These are phyloP conservation scores for Chalciporus piperatus DNA, from an alignment of 768 basidiomycete species.

Conservation along the genomic window DNA sequence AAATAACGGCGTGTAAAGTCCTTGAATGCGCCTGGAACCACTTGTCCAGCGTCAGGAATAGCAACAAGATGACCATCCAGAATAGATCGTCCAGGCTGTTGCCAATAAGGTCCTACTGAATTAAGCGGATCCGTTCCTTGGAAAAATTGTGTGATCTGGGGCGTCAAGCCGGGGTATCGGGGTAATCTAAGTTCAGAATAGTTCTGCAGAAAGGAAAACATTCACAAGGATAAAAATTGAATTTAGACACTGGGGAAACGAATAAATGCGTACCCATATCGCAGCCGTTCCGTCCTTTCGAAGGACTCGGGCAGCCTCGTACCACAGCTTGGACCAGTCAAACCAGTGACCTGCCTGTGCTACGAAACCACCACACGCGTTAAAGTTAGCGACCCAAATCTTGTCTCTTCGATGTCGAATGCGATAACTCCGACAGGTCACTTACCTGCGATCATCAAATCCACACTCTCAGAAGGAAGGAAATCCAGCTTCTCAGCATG, in stretches of 20 bases:
- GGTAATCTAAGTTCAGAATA: constrained; percentile 76
- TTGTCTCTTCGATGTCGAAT: no score
- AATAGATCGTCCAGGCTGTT: constrained; percentile 76
- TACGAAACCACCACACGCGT: constrained; percentile 19
- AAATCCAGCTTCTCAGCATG: constrained; percentile 55
- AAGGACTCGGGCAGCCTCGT: constrained; percentile 59
- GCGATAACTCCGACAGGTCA: not conserved
- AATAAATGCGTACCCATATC: constrained; percentile 56
- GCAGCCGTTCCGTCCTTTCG: constrained; percentile 62
- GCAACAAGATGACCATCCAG: constrained; percentile 68
- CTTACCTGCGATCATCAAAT: constrained; percentile 67
- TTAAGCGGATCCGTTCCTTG: constrained; percentile 53
- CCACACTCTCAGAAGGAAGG: constrained; percentile 54
- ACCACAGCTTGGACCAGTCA: constrained; percentile 69
- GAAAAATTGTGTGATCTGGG: constrained; percentile 58
- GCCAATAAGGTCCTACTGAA: constrained; percentile 72
- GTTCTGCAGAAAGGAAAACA: constrained; percentile 28
- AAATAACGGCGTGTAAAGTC: constrained; percentile 55
- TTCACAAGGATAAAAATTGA: not conserved
- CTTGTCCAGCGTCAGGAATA: constrained; percentile 52
- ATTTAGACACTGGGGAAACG: not conserved
- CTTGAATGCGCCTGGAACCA: constrained; percentile 34
- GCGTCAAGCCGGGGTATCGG: constrained; percentile 52
- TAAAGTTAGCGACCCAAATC: not conserved
- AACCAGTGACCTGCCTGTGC: constrained; percentile 88